phyloP scores from a whole-genome alignment of 2,329 filamentous ascomycete species.

The Cordyceps pruinosa region DNA sequence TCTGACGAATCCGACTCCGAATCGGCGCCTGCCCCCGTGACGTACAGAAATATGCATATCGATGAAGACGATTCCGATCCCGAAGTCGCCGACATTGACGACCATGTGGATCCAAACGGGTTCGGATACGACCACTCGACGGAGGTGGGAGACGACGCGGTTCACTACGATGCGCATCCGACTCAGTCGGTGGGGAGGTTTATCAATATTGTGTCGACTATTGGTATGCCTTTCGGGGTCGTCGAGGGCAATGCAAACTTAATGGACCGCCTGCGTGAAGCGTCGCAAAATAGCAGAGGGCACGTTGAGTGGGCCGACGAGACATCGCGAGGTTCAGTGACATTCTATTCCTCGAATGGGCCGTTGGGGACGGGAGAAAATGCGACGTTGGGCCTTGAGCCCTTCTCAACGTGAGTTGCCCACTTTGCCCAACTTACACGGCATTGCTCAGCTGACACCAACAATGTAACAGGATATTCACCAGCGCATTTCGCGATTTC shows the following conservation, averaged over 20 bases:
- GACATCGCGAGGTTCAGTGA: constrained; percentile 41
- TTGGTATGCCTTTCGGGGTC: constrained; percentile 19
- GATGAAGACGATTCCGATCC: constrained; percentile 45
- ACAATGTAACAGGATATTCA: background rate
- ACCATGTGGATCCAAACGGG: constrained; percentile 39
- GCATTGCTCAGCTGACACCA: background rate
- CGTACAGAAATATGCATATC: constrained; percentile 15
- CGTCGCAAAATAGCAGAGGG: background rate
- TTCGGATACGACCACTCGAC: constrained; percentile 34
- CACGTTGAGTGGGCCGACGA: constrained; percentile 32
- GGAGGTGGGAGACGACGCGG: constrained; percentile 19
- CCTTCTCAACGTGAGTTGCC: constrained; percentile 42
- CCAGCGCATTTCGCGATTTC: background rate
- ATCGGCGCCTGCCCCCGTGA: background rate
- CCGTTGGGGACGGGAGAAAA: constrained; percentile 12
- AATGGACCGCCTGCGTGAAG: background rate
- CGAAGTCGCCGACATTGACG: constrained; percentile 52
- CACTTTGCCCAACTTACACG: background rate
- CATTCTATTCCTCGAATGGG: constrained; percentile 37
- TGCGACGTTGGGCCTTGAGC: constrained; percentile 23
- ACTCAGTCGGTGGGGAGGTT: constrained; percentile 37
- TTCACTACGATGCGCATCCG: constrained; percentile 27
- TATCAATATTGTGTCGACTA: constrained; percentile 36
- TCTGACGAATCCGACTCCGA: background rate
- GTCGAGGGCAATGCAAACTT: background rate